These are phyloP conservation scores for Lindgomyces ingoldianus DNA, from an alignment of 495 filamentous ascomycete species.

Conservation along the genomic window DNA sequence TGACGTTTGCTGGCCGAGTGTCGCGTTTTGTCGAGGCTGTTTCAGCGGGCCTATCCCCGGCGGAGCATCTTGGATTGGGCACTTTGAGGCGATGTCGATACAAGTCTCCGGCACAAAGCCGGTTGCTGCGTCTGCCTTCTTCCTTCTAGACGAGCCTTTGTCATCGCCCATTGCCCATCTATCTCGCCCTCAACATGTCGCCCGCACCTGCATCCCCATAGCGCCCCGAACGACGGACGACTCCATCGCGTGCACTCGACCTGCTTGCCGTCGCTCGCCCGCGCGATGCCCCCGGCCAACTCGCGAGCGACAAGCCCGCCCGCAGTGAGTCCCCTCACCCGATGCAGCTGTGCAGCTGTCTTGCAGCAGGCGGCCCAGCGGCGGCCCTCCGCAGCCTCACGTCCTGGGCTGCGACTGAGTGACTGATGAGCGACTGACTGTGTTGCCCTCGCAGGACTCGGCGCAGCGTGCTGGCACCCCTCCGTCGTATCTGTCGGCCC, in stretches of 20 bases:
- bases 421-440: slow-evolving; percentile 7
- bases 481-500: slow-evolving; percentile 42
- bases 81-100: neutral
- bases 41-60: neutral
- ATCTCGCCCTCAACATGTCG: neutral
- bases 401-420: neutral
- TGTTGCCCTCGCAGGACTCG: slow-evolving; percentile 28
- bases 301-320: slow-evolving; percentile 30
- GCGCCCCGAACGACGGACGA: neutral
- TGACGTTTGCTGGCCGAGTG: neutral
- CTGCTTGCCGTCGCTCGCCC: slow-evolving; percentile 3
- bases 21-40: neutral
- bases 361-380: too few relatives aligned
- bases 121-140: neutral
- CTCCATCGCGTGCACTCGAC: neutral
- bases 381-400: neutral
- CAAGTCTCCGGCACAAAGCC: neutral
- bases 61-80: too few relatives aligned
- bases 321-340: slow-evolving; percentile 8
- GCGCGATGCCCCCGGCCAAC: slow-evolving; percentile 34
- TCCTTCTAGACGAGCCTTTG: neutral
- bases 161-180: neutral
- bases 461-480: slow-evolving; percentile 31
- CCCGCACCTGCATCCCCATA: neutral
- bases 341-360: too few relatives aligned